Conservation (phyloP, 176 grass and related monocot species). For the Oryza australiensis region DNA sequence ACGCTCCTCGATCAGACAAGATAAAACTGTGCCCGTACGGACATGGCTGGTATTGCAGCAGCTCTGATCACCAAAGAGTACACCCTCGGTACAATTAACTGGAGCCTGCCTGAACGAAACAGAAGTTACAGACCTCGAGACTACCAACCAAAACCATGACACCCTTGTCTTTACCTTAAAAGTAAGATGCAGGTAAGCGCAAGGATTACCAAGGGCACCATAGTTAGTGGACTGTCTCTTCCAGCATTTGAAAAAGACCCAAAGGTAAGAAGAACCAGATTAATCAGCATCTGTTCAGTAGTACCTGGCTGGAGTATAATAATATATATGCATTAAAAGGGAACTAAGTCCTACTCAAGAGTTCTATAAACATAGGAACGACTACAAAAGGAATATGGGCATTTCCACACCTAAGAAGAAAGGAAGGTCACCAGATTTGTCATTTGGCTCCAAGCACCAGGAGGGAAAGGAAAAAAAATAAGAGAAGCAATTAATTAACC, state of each 20-base stretch:
- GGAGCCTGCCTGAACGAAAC: background rate
- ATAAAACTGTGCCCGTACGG: background rate
- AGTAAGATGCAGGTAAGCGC: background rate
- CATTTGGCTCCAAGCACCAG: conserved; percentile 18
- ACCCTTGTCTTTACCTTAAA: background rate
- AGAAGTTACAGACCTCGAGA: too few species aligned
- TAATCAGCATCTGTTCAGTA: background rate
- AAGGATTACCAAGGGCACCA: background rate
- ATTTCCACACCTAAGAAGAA: conserved; percentile 30
- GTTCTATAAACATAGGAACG: conserved; percentile 40
- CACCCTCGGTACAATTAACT: background rate
- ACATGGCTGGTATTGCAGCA: background rate
- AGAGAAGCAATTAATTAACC: background rate
- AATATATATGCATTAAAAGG: conserved; percentile 47
- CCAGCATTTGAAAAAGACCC: conserved; percentile 18
- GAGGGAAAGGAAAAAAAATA: background rate
- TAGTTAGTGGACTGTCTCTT: background rate
- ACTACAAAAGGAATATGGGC: background rate
- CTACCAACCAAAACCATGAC: background rate
- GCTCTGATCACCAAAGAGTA: background rate
- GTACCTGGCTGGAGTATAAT: background rate
- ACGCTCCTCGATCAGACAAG: background rate
- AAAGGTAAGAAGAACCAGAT: background rate
- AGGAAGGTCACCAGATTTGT: background rate
- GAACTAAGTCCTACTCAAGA: conserved; percentile 6